Conservation (phyloP, 2,329 filamentous ascomycete species). For the Coniochaeta sp. region DNA sequence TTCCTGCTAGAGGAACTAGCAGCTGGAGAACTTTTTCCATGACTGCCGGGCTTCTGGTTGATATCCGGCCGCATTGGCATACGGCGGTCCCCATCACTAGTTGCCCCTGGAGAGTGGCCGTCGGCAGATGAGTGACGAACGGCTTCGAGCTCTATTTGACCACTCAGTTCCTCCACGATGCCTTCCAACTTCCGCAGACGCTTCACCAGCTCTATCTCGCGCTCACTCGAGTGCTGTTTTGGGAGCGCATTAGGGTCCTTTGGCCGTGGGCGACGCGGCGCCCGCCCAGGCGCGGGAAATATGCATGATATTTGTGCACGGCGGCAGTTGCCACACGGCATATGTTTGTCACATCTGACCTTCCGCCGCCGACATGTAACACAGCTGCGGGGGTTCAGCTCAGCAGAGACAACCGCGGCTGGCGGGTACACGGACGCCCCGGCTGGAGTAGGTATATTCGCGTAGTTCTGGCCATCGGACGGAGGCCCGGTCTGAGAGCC, state of each 20-base stretch:
- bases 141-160: slow-evolving; percentile 51
- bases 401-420: slow-evolving; percentile 17
- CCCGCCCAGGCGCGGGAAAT: slow-evolving; percentile 67
- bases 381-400: slow-evolving; percentile 40
- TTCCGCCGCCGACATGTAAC: slow-evolving; percentile 34
- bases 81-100: slow-evolving; percentile 14
- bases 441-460: slow-evolving; percentile 8
- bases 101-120: slow-evolving; percentile 29
- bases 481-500: neutral
- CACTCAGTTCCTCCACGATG: slow-evolving; percentile 63
- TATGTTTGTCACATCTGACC: slow-evolving; percentile 71
- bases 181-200: slow-evolving; percentile 65
- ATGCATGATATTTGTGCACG: slow-evolving; percentile 64
- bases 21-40: slow-evolving; percentile 13
- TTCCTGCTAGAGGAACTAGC: slow-evolving; percentile 3
- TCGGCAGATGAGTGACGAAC: slow-evolving; percentile 26
- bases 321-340: slow-evolving; percentile 69
- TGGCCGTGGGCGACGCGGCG: slow-evolving; percentile 57
- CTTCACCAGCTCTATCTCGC: slow-evolving; percentile 64
- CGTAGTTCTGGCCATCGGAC: neutral
- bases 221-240: slow-evolving; percentile 52
- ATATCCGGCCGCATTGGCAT: slow-evolving; percentile 12
- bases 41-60: slow-evolving; percentile 11
- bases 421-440: slow-evolving; percentile 18
- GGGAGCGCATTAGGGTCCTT: slow-evolving; percentile 56